phyloP scores from a whole-genome alignment of 768 basidiomycete genomes.

The Trichaptum fuscoviolaceum region DNA sequence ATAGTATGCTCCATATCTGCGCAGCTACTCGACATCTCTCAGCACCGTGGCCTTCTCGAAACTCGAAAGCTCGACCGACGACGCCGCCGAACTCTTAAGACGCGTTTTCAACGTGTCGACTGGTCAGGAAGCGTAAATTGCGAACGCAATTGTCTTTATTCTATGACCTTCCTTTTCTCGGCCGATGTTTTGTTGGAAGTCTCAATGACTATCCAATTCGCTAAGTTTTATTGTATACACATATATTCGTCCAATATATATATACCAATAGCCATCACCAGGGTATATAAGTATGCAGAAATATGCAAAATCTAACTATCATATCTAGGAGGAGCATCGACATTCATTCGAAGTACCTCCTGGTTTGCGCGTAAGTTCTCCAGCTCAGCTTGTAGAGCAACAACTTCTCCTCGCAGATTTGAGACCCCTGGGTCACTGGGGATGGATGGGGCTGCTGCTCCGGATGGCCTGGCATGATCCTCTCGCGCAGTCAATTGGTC shows the following conservation, averaged over 20 bases:
- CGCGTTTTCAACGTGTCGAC: slow-evolving; percentile 69
- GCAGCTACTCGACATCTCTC: slow-evolving; percentile 68
- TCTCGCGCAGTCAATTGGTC: neutral
- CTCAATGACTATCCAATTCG: neutral
- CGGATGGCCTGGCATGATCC: neutral
- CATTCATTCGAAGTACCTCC: neutral
- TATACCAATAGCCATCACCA: neutral
- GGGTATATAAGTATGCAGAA: neutral
- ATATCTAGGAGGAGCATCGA: neutral
- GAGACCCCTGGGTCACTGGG: neutral
- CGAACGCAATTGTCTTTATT: slow-evolving; percentile 9
- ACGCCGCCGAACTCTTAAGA: slow-evolving; percentile 52
- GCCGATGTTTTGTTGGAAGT: neutral
- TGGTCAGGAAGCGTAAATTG: slow-evolving; percentile 42
- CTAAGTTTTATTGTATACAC: neutral
- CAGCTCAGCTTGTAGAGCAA: neutral
- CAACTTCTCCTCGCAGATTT: neutral
- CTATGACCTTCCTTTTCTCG: neutral
- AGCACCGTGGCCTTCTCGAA: slow-evolving; percentile 62
- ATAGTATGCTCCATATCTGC: slow-evolving; percentile 77
- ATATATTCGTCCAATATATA: neutral
- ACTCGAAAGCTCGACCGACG: slow-evolving; percentile 53
- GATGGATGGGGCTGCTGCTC: neutral
- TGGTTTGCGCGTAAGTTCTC: neutral
- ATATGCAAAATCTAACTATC: neutral